Evolutionary conservation across 2,329 filamentous ascomycete genomes (phyloP).

Genomic region (Pseudopithomyces chartarum): DNA sequence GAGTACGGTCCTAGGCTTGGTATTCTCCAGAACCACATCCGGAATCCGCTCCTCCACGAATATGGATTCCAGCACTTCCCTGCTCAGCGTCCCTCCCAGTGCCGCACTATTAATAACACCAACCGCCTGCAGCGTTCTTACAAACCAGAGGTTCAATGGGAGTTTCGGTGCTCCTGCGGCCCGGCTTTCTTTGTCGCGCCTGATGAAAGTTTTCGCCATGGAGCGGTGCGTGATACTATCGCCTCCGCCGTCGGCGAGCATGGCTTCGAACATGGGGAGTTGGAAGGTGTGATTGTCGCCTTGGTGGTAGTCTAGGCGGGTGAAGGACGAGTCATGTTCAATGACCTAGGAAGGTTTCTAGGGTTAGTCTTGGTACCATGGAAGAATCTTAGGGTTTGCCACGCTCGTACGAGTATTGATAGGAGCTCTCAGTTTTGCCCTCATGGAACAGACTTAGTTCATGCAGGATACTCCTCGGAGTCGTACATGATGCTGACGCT

Average conservation of each 20-base stretch:
- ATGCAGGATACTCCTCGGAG: no score
- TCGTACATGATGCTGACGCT: no score
- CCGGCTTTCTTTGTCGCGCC: constrained; percentile 33
- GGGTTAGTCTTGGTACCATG: constrained; percentile 22
- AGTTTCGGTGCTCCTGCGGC: constrained; percentile 26
- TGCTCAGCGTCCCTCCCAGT: neutral
- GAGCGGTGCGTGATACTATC: constrained; percentile 33
- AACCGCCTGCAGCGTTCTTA: constrained; percentile 33
- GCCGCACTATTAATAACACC: neutral
- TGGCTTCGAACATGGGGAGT: constrained; percentile 35
- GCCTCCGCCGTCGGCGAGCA: constrained; percentile 36
- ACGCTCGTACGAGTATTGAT: no score
- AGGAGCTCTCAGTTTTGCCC: no score
- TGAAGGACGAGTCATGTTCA: constrained; percentile 44
- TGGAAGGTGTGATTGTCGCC: constrained; percentile 43
- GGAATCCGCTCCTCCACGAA: constrained; percentile 41
- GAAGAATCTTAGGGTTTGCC: no score
- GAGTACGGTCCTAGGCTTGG: constrained; percentile 1
- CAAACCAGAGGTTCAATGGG: constrained; percentile 30
- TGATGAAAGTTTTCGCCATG: constrained; percentile 33
- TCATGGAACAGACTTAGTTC: no score
- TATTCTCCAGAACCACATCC: constrained; percentile 34
- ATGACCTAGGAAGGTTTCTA: constrained; percentile 40
- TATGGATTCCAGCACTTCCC: constrained; percentile 24
- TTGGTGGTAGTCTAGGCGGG: constrained; percentile 39